Evolutionary conservation across 192 early-diverging fungal species (phyloP).

Genomic region (Entophlyctis luteolus): DNA sequence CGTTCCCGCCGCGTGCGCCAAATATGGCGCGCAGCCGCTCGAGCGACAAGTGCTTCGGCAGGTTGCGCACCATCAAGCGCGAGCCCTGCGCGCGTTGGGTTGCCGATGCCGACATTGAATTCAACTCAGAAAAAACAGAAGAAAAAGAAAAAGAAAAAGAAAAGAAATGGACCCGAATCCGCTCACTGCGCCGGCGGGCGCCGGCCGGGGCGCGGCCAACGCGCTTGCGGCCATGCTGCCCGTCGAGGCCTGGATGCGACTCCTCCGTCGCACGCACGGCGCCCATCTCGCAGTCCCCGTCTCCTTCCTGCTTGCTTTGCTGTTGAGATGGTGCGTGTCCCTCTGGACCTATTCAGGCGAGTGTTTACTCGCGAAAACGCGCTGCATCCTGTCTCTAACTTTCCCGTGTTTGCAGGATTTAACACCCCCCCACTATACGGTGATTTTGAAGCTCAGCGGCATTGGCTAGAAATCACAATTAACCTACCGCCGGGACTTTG

Average conservation of each 20-base stretch:
- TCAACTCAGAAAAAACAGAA: too few relatives aligned
- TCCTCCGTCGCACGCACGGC: too few relatives aligned
- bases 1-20: constrained; percentile 67
- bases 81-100: constrained; percentile 25
- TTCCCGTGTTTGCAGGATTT: neutral
- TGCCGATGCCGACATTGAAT: neutral
- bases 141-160: constrained; percentile 31
- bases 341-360: constrained; percentile 13
- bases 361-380: neutral
- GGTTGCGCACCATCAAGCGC: constrained; percentile 91
- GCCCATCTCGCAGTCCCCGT: neutral
- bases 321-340: constrained; percentile 10
- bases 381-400: neutral
- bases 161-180: neutral
- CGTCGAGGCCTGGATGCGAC: too few relatives aligned
- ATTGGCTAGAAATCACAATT: constrained; percentile 95
- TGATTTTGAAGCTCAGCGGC: constrained; percentile 97
- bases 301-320: constrained; percentile 6
- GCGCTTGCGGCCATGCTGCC: too few relatives aligned
- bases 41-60: constrained; percentile 85
- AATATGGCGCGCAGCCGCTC: constrained; percentile 87
- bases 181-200: neutral
- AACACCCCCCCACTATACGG: constrained; percentile 74
- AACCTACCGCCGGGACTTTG: constrained; percentile 73
- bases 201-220: neutral